Evolutionary conservation across 305 asterid species (phyloP), one percentile per base, ranked within the genome.

Genomic region (Solanum hybrid): DNA sequence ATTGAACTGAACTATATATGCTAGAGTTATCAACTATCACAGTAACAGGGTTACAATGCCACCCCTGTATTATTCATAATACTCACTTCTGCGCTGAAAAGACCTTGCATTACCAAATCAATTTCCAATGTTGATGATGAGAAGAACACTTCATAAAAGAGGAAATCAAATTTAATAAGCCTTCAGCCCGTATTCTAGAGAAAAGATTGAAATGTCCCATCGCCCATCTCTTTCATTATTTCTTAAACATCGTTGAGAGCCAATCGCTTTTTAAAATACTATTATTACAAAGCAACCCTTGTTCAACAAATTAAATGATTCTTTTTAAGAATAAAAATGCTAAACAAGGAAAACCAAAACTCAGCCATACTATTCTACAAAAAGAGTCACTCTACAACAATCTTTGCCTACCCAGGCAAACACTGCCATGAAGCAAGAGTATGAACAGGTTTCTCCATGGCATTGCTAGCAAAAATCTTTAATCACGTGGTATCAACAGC

Each of bases 361-460:
- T 20, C 87, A 85, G 76, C 87, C 87, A 85, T 40, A 32, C 87
- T 85, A 85, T 85, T 31, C 76, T 85, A 85, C 76, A 85, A 51
- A 85, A 85, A 11, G 17, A 22, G 88, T 56, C 88, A 12, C 88
- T 79, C 87, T 79, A 88, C 90, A 78, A 88, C 89, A 78, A 78
- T 34, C 79, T 79, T 34, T 37, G 76, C 76, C 77, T 71, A 77
- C 87, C 80, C 69, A 88, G 78, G 90, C 78, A 88, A 78, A 79
- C 40, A 78, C 71, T 79, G 64, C 86, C 87, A 88, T 80, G 87
- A 31, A 56, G 79, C 22, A 66, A 78, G 36, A 66, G 37, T 88
- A 88, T 88, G 66, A 78, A 56, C 90, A 88, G 29, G 20, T 88
- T 56, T 77, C 86, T 88, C 76, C 86, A 40, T 32, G 46, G 26